Conservation (phyloP, 352 stramenopile species). For the Phytophthora lateralis region DNA sequence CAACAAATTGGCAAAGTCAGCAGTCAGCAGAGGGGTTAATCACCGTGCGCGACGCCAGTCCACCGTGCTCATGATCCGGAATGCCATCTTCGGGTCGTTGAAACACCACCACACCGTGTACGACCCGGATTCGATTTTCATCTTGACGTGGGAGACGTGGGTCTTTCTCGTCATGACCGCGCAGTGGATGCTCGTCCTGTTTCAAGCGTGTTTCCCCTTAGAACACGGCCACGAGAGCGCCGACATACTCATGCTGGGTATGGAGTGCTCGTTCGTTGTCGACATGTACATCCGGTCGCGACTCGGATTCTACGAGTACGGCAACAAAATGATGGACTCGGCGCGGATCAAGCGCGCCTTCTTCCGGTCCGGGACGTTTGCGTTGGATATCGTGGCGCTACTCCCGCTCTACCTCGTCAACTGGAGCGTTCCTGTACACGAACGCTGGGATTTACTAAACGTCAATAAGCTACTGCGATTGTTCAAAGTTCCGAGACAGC, state of each 20-base stretch:
- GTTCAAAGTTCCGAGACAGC: constrained; percentile 54
- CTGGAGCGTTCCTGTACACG: constrained; percentile 27
- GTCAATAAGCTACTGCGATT: constrained; percentile 67
- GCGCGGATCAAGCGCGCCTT: constrained; percentile 42
- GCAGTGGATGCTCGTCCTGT: constrained; percentile 56
- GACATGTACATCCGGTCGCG: constrained; percentile 59
- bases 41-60: constrained; percentile 11
- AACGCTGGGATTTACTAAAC: constrained; percentile 56
- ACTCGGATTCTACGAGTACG: constrained; percentile 64
- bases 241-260: constrained; percentile 33
- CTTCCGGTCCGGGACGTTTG: constrained; percentile 45
- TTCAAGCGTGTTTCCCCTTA: constrained; percentile 47
- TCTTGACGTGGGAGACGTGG: constrained; percentile 62
- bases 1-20: constrained; percentile 47
- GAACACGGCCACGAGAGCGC: not conserved
- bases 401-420: constrained; percentile 60
- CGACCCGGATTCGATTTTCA: constrained; percentile 53
- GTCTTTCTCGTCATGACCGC: constrained; percentile 55
- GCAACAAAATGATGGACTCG: constrained; percentile 67
- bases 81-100: constrained; percentile 25
- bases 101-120: constrained; percentile 13
- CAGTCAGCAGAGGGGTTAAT: not conserved
- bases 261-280: constrained; percentile 50
- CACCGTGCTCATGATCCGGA: constrained; percentile 20
- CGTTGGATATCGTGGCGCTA: constrained; percentile 48